Base-by-base conservation (phyloP, 306 rosid genomes). In the Sophora flavescens region DNA sequence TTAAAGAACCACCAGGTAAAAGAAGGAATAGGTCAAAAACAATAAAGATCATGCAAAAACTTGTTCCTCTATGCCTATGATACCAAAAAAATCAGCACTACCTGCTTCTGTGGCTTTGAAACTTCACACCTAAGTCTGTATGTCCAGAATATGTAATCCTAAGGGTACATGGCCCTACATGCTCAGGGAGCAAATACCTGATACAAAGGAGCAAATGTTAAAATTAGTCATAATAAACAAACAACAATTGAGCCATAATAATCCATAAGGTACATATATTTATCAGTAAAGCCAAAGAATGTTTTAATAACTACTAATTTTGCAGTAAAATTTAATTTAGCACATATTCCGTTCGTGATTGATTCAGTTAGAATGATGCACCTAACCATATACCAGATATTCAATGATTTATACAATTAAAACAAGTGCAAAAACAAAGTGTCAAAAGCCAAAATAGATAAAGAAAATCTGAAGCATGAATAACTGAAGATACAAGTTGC, bases 41-140 rank as follows among this genome's bases (percentile, higher is more conserved):
- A 77, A 58, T 14, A 69, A 17, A 6, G n/a, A n/a, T n/a, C 59
- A 33, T 16, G 64, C 53, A 50, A 70, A 63, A 67, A 42, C 8
- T 36, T 32, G 39, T 59, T 64, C n/a, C 22, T 41, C 47, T 18
- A 61, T 52, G 67, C 28, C 52, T 16, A 42, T 13, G 44, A 57
- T 22, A 63, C 36, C 66, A 64, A 44, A n/a, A 62, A 78, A 75
- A 56, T 22, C 8, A 56, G 44, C 62, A 70, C 67, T 84, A 95
- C 99, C 99, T 92, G 97, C 99, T 95, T 66, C 99, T 83, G 88
- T 95, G 99, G 81, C 97, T 90, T 77, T 95, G 99, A 80, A 95
- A 95, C 87, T 95, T 95, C 58, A 95, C 99, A 82, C 93, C 91
- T 85, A 95, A 83, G 87, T 95, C 99, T 57, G 98, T 88, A 79